Base-by-base conservation (phyloP, 2,329 filamentous ascomycete genomes). In the Hymenoscyphus albidus region DNA sequence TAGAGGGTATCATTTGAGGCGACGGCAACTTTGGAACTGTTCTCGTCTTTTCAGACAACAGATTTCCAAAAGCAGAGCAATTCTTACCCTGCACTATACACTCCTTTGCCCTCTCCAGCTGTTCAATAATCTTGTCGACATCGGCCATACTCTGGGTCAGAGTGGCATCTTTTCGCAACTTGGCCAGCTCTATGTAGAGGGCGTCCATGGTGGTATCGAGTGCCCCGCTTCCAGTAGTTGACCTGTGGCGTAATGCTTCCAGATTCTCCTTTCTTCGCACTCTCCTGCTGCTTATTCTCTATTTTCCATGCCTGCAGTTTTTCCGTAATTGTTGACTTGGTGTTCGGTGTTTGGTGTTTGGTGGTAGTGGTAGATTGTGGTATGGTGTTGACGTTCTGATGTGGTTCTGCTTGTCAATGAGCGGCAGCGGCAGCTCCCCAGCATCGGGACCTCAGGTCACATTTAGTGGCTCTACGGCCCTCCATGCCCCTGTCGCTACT, bases 41-140 rank as follows among this genome's bases (percentile, higher is more conserved):
- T 22, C 44, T 51, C 18, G 44, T 27, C 44, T 51, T 27, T 18
- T 22, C 5, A 12, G 18, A 51, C 3, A 10, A 10, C 9, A 51
- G 5, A 35, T 35, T 56, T 27, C 27, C 14, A 1, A 12, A 39
- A 13, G 27, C 16, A n/a, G 32, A 55, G 22, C 39, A n/a, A 39
- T 18, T 9, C 39, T 10, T 62, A 62, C 92, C 88, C 71, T 83
- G 80, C 68, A 88, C 88, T 65, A 97, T 89, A 69, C 86, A 82
- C 68, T 92, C 87, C 63, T 92, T 85, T 48, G 93, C 91, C 58
- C 83, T 82, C 68, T 86, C 84, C 35, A 99, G 85, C 64, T 91
- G 78, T 67, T 92, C 85, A 70, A 99, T 92, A 48, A 93, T 89
- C 65, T 86, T 85, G 75, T 98, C 92, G 18, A 96, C 90, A 82